Base-by-base conservation (phyloP, 1,139 yeast genomes). In the Zygoascus sp. region DNA sequence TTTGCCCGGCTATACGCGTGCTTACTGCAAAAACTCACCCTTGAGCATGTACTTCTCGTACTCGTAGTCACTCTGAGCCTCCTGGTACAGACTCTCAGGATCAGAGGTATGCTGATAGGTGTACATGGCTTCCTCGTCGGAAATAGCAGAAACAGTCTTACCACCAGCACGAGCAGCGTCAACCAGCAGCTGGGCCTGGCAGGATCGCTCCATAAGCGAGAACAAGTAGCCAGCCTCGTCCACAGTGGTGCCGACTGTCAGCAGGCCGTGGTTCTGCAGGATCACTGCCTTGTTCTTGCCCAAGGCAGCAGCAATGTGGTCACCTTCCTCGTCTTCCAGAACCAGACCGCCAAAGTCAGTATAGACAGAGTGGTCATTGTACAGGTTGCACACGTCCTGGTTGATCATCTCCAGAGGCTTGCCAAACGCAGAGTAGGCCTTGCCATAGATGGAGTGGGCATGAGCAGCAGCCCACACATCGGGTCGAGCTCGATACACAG, bases 381-480 rank as follows among this genome's bases (percentile, higher is more conserved):
- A 81, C 56, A 85, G 79, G 4, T 74, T 69, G 62, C 90, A 83
- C 2, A 73, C 83, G 59, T 85, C 95, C 66, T 85, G 95, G 67
- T 82, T 83, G 54, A 85, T 65, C 94, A 85, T 85, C 50, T 83
- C 89, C 55, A 85, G 70, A 15, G 80, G 80, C 56, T 73, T 75
- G 20, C 89, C 92, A 59, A 84, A 80, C 0, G 84, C 72, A 9
- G 87, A 77, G 66, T 79, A 85, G 0, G 95, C 84, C 61, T 83
- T 83, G 45, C 95, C 95, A 60, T 79, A 76, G 28, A 75, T 68
- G 2, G 90, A 81, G 58, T 85, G 95, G 7, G 89, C 76, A 63
- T 85, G 95, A 60, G 92, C 83, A 2, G 94, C 94, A 19, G 94
- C 92, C 57, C 79, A 71, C 16, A 85, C 82, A 56, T 85, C 90